These are phyloP conservation scores for Paramecium octaurelia DNA, from an alignment of 73 alveolate species.

Conservation along the genomic window DNA sequence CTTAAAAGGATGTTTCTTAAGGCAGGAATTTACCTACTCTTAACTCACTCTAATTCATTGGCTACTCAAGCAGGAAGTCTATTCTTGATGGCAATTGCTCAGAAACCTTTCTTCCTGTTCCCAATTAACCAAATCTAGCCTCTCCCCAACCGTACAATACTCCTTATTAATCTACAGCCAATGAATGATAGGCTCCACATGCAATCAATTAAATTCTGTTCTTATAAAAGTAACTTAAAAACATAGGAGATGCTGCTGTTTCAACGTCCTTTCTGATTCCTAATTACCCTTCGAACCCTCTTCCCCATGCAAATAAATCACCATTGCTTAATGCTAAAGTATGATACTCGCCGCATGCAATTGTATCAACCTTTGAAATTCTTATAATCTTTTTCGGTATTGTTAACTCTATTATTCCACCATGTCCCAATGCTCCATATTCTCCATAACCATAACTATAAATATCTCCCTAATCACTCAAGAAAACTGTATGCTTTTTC, in stretches of 20 bases:
- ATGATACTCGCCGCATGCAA: slow-evolving; percentile 98
- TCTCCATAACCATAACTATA: slow-evolving; percentile 91
- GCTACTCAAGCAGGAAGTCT: neutral
- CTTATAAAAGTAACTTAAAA: slow-evolving; percentile 88
- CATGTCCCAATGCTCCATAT: slow-evolving; percentile 96
- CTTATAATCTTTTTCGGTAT: slow-evolving; percentile 83
- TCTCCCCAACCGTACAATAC: slow-evolving; percentile 98
- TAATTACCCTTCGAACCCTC: slow-evolving; percentile 99
- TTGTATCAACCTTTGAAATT: slow-evolving; percentile 83
- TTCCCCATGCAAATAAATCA: slow-evolving; percentile 98
- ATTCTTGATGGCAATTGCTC: slow-evolving; percentile 77
- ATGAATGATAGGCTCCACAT: slow-evolving; percentile 94
- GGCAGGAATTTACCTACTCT: slow-evolving; percentile 41
- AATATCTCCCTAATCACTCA: slow-evolving; percentile 91
- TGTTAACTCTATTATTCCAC: slow-evolving; percentile 88
- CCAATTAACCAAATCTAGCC: slow-evolving; percentile 96
- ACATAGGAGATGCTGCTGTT: slow-evolving; percentile 94
- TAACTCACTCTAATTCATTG: neutral
- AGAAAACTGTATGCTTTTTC: slow-evolving; percentile 56
- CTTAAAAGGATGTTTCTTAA: slow-evolving; percentile 9
- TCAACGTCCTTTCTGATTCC: slow-evolving; percentile 93
- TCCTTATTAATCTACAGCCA: slow-evolving; percentile 92
- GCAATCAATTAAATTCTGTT: slow-evolving; percentile 87
- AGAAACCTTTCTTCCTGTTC: slow-evolving; percentile 85
- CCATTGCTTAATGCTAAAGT: slow-evolving; percentile 94